These are phyloP conservation scores for Leccinum fallax DNA, from an alignment of 1,284 basidiomycete species.

Conservation along the genomic window DNA sequence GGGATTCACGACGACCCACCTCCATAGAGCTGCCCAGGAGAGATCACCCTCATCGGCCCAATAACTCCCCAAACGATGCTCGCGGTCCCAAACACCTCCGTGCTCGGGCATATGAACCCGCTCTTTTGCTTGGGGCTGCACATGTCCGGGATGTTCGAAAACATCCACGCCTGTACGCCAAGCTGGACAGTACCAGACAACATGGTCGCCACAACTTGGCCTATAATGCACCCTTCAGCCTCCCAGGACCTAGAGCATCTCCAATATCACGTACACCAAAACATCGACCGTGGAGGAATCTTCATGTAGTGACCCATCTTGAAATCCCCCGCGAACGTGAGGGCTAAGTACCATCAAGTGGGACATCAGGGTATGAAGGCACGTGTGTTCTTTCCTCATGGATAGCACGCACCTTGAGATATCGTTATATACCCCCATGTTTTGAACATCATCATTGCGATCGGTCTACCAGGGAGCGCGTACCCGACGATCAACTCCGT, in stretches of 20 bases:
- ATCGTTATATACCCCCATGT: conserved; percentile 43
- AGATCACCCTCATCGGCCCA: conserved; percentile 39
- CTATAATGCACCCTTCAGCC: conserved; percentile 8
- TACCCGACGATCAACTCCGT: conserved; percentile 53
- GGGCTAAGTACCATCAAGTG: conserved; percentile 19
- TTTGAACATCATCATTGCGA: conserved; percentile 52
- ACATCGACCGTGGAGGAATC: conserved; percentile 52
- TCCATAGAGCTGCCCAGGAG: conserved; percentile 24
- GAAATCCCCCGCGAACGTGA: conserved; percentile 46
- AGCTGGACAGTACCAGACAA: conserved; percentile 46
- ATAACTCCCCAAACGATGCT: conserved; percentile 47
- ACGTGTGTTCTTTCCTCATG: neutral
- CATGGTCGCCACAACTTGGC: conserved; percentile 46
- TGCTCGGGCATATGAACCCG: conserved; percentile 44
- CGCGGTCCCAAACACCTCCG: conserved; percentile 43
- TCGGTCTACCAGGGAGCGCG: conserved; percentile 45
- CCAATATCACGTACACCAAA: conserved; percentile 28
- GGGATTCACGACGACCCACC: conserved; percentile 17
- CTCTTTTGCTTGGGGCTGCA: conserved; percentile 25
- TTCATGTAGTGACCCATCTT: conserved; percentile 59
- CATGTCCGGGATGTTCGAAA: conserved; percentile 33
- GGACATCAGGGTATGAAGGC: conserved; percentile 17
- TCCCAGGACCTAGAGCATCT: neutral
- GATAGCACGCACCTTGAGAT: conserved; percentile 33
- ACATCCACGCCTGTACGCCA: conserved; percentile 48